Base-by-base conservation (phyloP, 2,329 filamentous ascomycete species). In the Trichophyton rubrum region DNA sequence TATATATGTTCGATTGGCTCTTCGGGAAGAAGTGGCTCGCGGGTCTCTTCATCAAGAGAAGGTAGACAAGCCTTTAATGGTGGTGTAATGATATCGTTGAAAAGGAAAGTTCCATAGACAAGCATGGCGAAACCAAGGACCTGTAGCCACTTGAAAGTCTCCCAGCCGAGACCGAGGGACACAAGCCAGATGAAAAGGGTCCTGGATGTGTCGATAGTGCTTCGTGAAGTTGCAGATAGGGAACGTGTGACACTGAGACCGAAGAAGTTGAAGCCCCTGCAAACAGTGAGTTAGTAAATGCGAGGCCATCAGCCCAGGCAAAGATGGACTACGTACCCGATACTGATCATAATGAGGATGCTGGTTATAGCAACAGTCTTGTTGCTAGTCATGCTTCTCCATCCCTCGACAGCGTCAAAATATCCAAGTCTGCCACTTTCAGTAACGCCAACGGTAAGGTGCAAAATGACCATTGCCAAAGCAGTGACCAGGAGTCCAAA, bases 101-200 rank as follows among this genome's bases (percentile, higher is more conserved):
- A 97, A 47, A 97, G 73, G 74, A 96, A 96, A 1, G 92, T 99
- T 66, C 93, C 95, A 71, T 96, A 99, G 13, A 99, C 93, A 40
- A 99, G 81, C 65, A 96, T 77, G 1, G 78, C 88, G 67, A 99
- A 99, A 1, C 93, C 93, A 2, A 84, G 72, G 13, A 99, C 89
- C 75, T 99, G 93, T 5, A 99, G 82, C 87, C 89, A 95, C 76
- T 97, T 97, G 82, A 99, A 97, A 0, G 84, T 86, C 77, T 99
- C 93, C 93, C 93, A 99, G 63, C 91, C 91, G 1, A 99, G 82
- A 3, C 88, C 89, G 3, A 99, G 82, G 17, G 90, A 95, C 13
- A 96, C 89, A 30, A 99, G 82, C 93, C 93, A 99, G 75, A 99
- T 97, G 77, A 99, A 97, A 0, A 99, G 82, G 0, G 93, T 99